Conservation (phyloP, 2,329 filamentous ascomycete genomes). For the Magnaporthiopsis rhizophila region DNA sequence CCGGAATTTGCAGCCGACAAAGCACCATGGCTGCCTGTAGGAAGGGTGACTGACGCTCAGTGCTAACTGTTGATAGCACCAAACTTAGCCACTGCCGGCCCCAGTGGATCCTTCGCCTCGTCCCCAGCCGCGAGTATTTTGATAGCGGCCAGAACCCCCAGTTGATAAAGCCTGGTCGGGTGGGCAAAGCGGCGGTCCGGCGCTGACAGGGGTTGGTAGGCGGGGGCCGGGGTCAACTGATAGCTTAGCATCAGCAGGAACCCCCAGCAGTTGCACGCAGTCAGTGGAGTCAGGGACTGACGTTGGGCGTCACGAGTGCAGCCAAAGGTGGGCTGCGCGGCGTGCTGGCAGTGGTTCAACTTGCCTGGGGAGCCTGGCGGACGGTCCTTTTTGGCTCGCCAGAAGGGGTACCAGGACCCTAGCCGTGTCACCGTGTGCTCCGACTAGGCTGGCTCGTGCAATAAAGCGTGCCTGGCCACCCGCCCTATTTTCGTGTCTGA, state of each 20-base stretch:
- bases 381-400: not conserved
- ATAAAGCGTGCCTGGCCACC: not conserved
- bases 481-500: not conserved
- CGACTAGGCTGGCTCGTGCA: not conserved
- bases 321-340: not conserved
- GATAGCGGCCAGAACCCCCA: not conserved
- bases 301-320: not conserved
- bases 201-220: not conserved
- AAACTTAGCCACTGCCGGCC: no score
- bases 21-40: not conserved
- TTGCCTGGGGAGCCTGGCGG: not conserved
- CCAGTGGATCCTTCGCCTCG: not conserved
- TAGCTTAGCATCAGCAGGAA: not conserved
- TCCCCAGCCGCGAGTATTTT: not conserved
- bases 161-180: not conserved
- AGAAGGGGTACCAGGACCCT: not conserved
- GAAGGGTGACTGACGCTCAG: not conserved
- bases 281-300: not conserved
- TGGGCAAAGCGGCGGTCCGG: not conserved
- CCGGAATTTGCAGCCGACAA: not conserved
- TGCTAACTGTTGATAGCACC: not conserved
- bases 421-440: not conserved
- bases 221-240: conserved; percentile 7
- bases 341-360: not conserved
- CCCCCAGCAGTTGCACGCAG: not conserved